These are phyloP conservation scores for Trichoderma pleuroti DNA, from an alignment of 2,329 filamentous ascomycete genomes.

Conservation along the genomic window DNA sequence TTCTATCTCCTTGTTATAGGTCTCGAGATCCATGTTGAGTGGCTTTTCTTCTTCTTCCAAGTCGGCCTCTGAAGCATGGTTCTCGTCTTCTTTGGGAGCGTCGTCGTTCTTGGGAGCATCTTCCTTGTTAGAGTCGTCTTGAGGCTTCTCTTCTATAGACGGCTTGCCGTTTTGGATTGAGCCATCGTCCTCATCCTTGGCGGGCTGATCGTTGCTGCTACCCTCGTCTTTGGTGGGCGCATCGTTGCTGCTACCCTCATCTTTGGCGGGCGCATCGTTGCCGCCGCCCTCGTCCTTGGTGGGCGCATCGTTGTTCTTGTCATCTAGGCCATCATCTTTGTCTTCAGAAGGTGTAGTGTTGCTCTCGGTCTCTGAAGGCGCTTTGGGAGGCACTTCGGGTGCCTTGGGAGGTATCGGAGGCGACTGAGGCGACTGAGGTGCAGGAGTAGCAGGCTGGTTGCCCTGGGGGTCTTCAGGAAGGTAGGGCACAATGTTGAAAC, in stretches of 20 bases:
- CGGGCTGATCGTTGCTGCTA: not conserved
- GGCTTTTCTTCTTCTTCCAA: constrained; percentile 19
- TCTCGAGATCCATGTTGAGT: constrained; percentile 21
- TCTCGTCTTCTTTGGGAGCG: not conserved
- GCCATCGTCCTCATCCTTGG: constrained; percentile 17
- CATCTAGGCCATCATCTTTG: not conserved
- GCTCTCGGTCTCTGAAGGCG: not conserved
- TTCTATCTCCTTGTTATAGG: constrained; percentile 17
- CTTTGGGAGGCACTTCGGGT: not conserved
- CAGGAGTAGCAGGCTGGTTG: not conserved
- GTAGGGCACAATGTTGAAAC: constrained; percentile 36
- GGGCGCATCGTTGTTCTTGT: not conserved
- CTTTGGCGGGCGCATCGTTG: not conserved
- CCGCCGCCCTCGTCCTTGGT: not conserved
- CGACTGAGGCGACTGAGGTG: not conserved
- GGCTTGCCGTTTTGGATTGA: constrained; percentile 14
- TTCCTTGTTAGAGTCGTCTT: not conserved
- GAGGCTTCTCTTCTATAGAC: not conserved
- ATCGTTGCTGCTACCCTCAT: not conserved
- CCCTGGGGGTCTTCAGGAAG: constrained; percentile 17
- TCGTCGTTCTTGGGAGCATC: not conserved
- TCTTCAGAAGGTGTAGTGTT: not conserved
- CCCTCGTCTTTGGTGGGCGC: not conserved
- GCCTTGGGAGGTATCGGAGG: not conserved
- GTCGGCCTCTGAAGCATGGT: not conserved